A percentile compares a stretch with the other conserved stretches of the same genome.
Evolutionary conservation across 1,284 basidiomycete genomes (phyloP).

Genomic region (Athelia psychrophila): DNA sequence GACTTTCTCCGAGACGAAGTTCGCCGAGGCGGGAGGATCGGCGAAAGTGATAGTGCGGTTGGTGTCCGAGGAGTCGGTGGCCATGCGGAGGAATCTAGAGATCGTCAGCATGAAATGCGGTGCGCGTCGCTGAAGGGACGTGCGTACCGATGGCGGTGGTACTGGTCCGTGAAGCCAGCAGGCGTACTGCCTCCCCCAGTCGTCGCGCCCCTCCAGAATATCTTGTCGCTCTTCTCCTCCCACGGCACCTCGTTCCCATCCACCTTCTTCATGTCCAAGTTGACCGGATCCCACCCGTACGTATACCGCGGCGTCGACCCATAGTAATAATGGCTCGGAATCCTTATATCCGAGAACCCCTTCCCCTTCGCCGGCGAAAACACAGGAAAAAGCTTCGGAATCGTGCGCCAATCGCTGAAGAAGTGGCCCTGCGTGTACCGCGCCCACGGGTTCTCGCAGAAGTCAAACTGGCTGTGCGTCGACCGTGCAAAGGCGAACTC

Average conservation of each 20-base stretch:
- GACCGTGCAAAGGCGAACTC: constrained; percentile 60
- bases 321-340: constrained; percentile 94
- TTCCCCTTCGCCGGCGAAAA: constrained; percentile 85
- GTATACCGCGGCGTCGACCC: constrained; percentile 80
- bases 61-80: constrained; percentile 54
- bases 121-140: background rate
- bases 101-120: background rate
- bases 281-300: constrained; percentile 85
- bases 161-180: constrained; percentile 77
- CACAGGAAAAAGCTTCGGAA: constrained; percentile 83
- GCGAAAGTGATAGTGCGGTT: constrained; percentile 77
- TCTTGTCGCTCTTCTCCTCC: constrained; percentile 68
- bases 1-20: constrained; percentile 60
- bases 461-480: constrained; percentile 69
- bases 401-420: constrained; percentile 92
- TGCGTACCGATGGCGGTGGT: constrained; percentile 81
- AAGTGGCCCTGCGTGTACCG: constrained; percentile 90
- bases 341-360: constrained; percentile 87
- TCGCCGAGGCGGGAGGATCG: constrained; percentile 61
- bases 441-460: constrained; percentile 79
- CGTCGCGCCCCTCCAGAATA: constrained; percentile 89
- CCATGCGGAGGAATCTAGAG: constrained; percentile 73
- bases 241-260: constrained; percentile 85
- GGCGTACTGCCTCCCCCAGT: constrained; percentile 91
- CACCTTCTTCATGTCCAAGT: constrained; percentile 63